phyloP scores from a whole-genome alignment of 148 eudicot species.

The Nyssa sinensis region DNA sequence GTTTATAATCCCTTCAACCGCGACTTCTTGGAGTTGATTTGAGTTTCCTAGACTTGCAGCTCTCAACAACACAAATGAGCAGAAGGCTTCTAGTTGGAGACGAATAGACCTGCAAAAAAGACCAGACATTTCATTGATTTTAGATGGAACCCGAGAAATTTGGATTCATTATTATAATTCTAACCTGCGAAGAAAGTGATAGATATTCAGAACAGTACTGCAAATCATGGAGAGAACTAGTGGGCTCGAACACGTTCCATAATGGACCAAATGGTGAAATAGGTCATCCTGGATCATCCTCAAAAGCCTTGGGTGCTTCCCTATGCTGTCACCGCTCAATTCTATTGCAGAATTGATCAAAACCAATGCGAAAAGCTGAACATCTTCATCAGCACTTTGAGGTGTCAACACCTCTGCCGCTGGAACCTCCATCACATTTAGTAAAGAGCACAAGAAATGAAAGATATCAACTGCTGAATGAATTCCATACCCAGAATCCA shows the following conservation, averaged over 20 bases:
- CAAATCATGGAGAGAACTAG: constrained; percentile 87
- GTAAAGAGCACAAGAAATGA: constrained; percentile 81
- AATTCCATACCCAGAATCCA: constrained; percentile 53
- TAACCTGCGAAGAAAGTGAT: constrained; percentile 81
- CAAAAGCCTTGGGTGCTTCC: constrained; percentile 74
- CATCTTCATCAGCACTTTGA: constrained; percentile 71
- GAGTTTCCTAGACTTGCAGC: constrained; percentile 41
- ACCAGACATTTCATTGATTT: background rate
- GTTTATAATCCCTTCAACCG: constrained; percentile 75
- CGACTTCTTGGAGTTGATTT: constrained; percentile 72
- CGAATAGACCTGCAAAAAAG: constrained; percentile 58
- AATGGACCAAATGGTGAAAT: constrained; percentile 82
- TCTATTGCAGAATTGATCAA: constrained; percentile 79
- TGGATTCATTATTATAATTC: background rate
- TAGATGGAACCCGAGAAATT: too few species aligned
- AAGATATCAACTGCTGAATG: constrained; percentile 80
- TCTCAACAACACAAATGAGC: constrained; percentile 62
- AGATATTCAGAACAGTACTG: constrained; percentile 73
- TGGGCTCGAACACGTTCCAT: constrained; percentile 66
- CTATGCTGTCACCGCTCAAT: constrained; percentile 74
- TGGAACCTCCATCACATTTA: constrained; percentile 66
- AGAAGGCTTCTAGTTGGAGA: constrained; percentile 89
- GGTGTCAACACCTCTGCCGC: constrained; percentile 45
- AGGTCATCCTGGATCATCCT: constrained; percentile 88
- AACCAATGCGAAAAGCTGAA: constrained; percentile 67